Conservation (phyloP, 2,329 filamentous ascomycete species). For the Penicillium rolfsii region DNA sequence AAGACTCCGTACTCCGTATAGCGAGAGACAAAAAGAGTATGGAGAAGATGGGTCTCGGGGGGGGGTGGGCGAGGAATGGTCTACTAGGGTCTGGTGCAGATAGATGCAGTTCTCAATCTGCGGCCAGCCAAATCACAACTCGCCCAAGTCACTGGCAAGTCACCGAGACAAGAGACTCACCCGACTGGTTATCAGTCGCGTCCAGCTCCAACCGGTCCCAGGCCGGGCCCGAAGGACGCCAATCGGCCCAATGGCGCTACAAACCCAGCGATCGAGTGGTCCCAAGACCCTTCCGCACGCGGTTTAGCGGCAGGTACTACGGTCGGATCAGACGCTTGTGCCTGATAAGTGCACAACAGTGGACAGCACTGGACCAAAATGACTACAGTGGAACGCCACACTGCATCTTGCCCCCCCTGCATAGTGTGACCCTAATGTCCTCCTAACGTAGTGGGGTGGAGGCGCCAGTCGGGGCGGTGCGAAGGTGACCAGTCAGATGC, state of each 20-base stretch:
- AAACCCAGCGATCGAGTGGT: background rate
- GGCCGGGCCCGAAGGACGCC: background rate
- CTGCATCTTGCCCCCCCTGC: conserved; percentile 5
- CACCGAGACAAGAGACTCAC: background rate
- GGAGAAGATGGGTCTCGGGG: too few relatives aligned
- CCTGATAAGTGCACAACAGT: conserved; percentile 9
- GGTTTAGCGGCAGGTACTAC: conserved; percentile 22
- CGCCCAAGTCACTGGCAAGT: background rate
- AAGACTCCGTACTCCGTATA: background rate
- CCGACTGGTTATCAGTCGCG: conserved; percentile 1
- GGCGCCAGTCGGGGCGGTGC: background rate
- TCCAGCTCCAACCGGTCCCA: background rate
- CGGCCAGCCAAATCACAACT: background rate
- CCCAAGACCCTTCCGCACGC: conserved; percentile 4
- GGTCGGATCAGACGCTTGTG: conserved; percentile 8
- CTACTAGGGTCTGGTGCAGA: background rate
- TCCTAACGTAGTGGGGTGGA: background rate
- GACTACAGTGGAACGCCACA: conserved; percentile 1
- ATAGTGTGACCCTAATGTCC: background rate
- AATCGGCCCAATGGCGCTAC: conserved; percentile 5
- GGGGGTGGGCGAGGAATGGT: background rate
- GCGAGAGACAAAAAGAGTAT: background rate
- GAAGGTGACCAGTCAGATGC: conserved; percentile 7
- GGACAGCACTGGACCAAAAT: background rate
- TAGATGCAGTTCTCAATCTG: background rate